Percentiles rank a stretch among this genome's conserved stretches.
phyloP scores from a whole-genome alignment of 2,329 filamentous ascomycete species.

The Fusarium chaquense region DNA sequence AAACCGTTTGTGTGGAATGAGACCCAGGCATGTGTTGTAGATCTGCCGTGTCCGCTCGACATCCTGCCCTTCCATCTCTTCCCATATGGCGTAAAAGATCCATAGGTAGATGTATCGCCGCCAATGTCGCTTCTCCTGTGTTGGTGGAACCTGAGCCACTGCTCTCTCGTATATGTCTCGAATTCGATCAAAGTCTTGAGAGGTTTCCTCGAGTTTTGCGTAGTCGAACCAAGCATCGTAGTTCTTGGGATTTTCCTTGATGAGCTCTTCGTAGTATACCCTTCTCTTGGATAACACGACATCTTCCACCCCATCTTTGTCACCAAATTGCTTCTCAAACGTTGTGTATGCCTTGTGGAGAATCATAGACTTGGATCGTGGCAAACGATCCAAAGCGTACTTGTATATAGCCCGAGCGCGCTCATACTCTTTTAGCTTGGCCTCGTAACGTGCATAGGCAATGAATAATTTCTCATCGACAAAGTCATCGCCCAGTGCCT shows the following conservation, averaged over 20 bases:
- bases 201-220: slow-evolving; percentile 87
- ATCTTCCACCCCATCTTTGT: slow-evolving; percentile 92
- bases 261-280: slow-evolving; percentile 92
- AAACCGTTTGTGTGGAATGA: slow-evolving; percentile 96
- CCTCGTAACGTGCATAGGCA: slow-evolving; percentile 93
- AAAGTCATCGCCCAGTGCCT: slow-evolving; percentile 91
- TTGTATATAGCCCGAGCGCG: slow-evolving; percentile 95
- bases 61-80: slow-evolving; percentile 88
- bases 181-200: slow-evolving; percentile 83
- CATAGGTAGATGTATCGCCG: slow-evolving; percentile 96
- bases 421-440: slow-evolving; percentile 95
- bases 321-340: slow-evolving; percentile 98
- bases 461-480: slow-evolving; percentile 97
- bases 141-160: slow-evolving; percentile 94
- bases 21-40: slow-evolving; percentile 86
- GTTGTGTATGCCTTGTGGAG: slow-evolving; percentile 96
- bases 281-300: slow-evolving; percentile 94
- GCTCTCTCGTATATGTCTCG: slow-evolving; percentile 95
- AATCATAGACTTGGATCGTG: slow-evolving; percentile 83
- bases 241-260: slow-evolving; percentile 94
- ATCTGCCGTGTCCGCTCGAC: slow-evolving; percentile 84
- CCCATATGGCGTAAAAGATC: slow-evolving; percentile 97
- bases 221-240: slow-evolving; percentile 99
- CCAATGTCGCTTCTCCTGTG: slow-evolving; percentile 97
- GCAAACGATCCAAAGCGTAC: slow-evolving; percentile 91